Conservation (phyloP, 2,329 filamentous ascomycete species). For the Aspergillus fijiensis region DNA sequence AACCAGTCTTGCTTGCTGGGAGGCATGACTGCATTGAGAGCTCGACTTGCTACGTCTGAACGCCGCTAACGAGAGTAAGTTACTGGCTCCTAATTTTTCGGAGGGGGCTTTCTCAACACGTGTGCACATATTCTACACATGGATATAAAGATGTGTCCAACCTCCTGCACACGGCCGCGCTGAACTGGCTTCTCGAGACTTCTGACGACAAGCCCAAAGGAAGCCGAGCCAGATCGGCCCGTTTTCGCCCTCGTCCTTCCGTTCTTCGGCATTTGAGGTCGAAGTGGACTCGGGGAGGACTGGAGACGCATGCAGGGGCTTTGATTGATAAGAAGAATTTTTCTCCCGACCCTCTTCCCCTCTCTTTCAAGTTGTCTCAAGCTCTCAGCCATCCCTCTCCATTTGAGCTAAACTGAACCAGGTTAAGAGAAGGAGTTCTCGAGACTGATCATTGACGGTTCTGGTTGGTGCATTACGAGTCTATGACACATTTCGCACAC, state of each 20-base stretch:
- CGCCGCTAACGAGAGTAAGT: no score
- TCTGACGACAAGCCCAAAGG: no score
- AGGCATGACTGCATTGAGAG: no score
- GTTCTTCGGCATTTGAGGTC: constrained; percentile 16
- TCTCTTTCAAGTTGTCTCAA: neutral
- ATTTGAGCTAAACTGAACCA: constrained; percentile 1
- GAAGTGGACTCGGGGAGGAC: neutral
- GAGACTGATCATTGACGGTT: constrained; percentile 4
- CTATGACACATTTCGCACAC: constrained; percentile 9
- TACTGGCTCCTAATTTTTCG: no score
- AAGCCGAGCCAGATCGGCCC: constrained; percentile 5
- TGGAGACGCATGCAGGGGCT: constrained; percentile 4
- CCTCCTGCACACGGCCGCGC: no score
- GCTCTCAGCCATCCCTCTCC: neutral
- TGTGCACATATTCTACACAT: neutral
- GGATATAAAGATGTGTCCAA: no score
- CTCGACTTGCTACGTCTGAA: no score
- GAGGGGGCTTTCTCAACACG: no score
- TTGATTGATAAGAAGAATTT: constrained; percentile 10
- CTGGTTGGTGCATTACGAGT: neutral
- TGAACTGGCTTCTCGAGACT: no score
- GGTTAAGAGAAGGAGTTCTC: constrained; percentile 1
- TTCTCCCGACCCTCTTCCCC: neutral
- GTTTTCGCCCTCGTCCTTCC: constrained; percentile 13
- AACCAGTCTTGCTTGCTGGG: neutral